A percentile compares a stretch with the other conserved stretches of the same genome.
These are phyloP conservation scores for Leishmania lainsoni DNA, from an alignment of 208 protist genomes.

Conservation along the genomic window DNA sequence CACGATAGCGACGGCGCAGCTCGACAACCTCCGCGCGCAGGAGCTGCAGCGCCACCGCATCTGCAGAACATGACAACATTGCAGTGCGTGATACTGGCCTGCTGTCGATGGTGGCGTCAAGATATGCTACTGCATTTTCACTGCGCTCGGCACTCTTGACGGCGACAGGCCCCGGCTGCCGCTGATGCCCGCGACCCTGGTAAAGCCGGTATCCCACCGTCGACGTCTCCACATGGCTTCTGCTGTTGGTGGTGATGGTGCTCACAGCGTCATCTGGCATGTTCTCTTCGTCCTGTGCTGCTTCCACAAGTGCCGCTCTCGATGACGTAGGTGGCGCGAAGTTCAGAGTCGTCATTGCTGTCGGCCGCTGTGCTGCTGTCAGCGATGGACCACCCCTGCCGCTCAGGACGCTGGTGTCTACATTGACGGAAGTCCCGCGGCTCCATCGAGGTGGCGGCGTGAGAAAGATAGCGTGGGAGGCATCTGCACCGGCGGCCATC, in stretches of 20 bases:
- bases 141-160: background rate
- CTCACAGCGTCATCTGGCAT: background rate
- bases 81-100: background rate
- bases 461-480: background rate
- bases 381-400: background rate
- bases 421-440: background rate
- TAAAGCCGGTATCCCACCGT: conserved; percentile 18
- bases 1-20: conserved; percentile 17
- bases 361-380: no score
- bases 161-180: background rate
- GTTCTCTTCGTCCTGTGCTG: background rate
- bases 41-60: conserved; percentile 12
- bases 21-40: conserved; percentile 13
- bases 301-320: background rate
- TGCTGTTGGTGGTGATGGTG: background rate
- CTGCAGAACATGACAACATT: background rate
- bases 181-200: background rate
- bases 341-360: no score
- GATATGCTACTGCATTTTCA: background rate
- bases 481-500: background rate
- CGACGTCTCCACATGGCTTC: conserved; percentile 1
- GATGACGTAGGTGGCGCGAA: background rate
- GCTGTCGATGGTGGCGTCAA: background rate
- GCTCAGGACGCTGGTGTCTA: background rate
- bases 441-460: conserved; percentile 2